A percentile compares a stretch with the other conserved stretches of the same genome.
phyloP scores from a whole-genome alignment of 345 rosid species.

The Atalantia buxifolia region DNA sequence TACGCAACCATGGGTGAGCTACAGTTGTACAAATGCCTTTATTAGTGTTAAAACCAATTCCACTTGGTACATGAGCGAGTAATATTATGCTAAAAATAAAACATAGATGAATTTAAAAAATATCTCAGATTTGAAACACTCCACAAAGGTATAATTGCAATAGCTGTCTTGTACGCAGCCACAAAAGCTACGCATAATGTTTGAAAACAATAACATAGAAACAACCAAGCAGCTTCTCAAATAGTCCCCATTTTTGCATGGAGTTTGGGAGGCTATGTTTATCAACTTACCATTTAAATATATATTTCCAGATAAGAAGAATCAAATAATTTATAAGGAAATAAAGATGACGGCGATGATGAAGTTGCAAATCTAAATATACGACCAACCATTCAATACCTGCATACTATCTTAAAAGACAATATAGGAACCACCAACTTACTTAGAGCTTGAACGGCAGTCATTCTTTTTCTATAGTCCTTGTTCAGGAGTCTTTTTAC shows the following conservation, averaged over 20 bases:
- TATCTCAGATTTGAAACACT: background rate
- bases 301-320: background rate
- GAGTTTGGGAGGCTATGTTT: background rate
- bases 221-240: background rate
- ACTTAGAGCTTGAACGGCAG: conserved; percentile 83
- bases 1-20: conserved; percentile 79
- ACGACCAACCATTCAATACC: background rate
- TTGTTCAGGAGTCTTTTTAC: conserved; percentile 83
- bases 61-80: background rate
- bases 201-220: background rate
- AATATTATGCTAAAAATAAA: background rate
- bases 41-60: background rate
- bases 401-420: background rate
- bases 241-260: background rate
- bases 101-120: background rate
- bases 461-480: conserved; percentile 81
- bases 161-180: background rate
- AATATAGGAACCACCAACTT: conserved; percentile 27
- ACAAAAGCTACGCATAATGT: background rate
- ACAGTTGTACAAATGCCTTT: conserved; percentile 17
- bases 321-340: background rate
- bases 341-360: background rate
- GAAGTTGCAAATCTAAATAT: background rate
- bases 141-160: background rate
- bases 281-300: background rate